Evolutionary conservation across 768 basidiomycete species (phyloP), one percentile per base, ranked within the genome.

Genomic region (Pulveroboletus sp.): DNA sequence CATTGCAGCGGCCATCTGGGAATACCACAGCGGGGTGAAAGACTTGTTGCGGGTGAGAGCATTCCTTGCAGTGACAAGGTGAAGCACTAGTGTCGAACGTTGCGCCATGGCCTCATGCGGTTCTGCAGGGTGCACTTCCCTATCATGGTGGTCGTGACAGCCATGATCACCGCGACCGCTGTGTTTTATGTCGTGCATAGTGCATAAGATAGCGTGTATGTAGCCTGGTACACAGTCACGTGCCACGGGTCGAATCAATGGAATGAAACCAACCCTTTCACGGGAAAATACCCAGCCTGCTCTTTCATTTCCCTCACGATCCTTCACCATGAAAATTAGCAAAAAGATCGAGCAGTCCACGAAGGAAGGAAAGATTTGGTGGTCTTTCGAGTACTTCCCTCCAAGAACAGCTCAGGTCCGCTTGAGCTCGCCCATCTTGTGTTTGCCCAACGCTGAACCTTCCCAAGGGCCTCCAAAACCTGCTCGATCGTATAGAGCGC

Each of bases 381-480:
- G 94, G 94, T 94, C 91, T 32, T 98, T 99, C 67, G 95, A 99
- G 66, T 98, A 94, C 72, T 98, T 99, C 63, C 95, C 97, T 48
- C 94, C 91, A 19, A 77, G 94, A 55, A 97, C 94, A 29, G 92
- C 92, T 42, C 94, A 95, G 82, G 91, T 92, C 53, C 50, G 69
- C 61, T 33, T 47, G 32, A 25, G 17, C 41, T 49, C 13, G 5
- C 39, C 32, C 16, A 39, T 37, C 23, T 34, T 29, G 25, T 47
- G 27, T 9, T 9, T 50, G 34, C 21, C 56, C 35, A 9, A 2
- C 4, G n/a, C 47, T 46, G 21, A 10, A 21, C 17, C 17, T 39
- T 31, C 25, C 13, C 32, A 34, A 54, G 56, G 59, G 66, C 45
- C 64, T 97, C 40, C 91, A 95, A 85, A 99, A 99, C 69, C 76